These are phyloP conservation scores for Eleusine coracana DNA, from an alignment of 176 grass and related monocot genomes.

Conservation along the genomic window DNA sequence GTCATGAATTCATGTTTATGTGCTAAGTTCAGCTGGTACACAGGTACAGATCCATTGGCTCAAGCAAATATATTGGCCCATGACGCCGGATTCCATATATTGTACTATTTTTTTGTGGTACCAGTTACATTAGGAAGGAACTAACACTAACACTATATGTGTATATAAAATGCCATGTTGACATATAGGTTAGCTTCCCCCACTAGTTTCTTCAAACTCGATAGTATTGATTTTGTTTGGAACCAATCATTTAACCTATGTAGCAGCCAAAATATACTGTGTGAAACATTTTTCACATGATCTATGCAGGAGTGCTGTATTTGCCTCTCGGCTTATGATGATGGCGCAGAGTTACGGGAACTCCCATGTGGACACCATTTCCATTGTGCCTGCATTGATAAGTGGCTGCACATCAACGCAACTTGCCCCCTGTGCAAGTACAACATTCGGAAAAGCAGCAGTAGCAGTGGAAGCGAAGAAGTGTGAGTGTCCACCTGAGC, in stretches of 20 bases:
- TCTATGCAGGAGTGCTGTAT: conserved; percentile 77
- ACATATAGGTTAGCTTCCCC: neutral
- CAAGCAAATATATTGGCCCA: neutral
- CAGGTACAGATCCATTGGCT: neutral
- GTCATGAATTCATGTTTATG: conserved; percentile 11
- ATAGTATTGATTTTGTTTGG: neutral
- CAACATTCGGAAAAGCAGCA: conserved; percentile 68
- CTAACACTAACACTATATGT: neutral
- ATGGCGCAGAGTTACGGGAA: conserved; percentile 72
- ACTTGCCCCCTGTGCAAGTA: conserved; percentile 90
- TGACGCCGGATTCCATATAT: neutral
- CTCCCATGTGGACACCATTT: conserved; percentile 86
- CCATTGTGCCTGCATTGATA: conserved; percentile 74
- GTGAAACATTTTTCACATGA: conserved; percentile 11
- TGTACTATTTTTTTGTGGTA: neutral
- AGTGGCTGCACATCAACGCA: conserved; percentile 84
- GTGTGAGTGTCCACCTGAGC: conserved; percentile 45
- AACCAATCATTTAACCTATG: neutral
- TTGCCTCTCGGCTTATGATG: conserved; percentile 73
- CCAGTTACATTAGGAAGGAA: neutral
- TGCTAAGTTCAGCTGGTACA: conserved; percentile 16
- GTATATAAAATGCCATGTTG: neutral
- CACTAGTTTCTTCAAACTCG: neutral
- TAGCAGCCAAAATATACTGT: neutral
- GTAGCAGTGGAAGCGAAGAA: conserved; percentile 68